Base-by-base conservation (phyloP, 768 basidiomycete genomes). In the Mycena belliarum region DNA sequence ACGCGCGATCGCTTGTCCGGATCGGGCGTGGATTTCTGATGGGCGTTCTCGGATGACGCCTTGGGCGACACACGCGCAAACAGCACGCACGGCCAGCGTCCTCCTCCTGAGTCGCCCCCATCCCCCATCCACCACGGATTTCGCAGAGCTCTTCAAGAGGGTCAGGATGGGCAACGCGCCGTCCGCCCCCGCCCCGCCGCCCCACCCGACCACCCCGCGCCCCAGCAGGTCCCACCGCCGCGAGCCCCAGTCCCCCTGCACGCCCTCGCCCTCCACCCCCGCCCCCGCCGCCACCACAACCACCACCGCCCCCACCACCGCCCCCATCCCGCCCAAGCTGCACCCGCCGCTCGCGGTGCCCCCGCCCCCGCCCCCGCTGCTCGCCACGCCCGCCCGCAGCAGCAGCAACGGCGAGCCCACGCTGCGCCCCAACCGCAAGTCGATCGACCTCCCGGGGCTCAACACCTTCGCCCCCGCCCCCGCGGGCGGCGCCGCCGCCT, bases 371-470 rank as follows among this genome's bases (percentile, higher is more conserved):
- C 53, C 9, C 23, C 25, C 23, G 2, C n/a, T n/a, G n/a, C n/a
- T n/a, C n/a, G n/a, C n/a, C 28, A 28, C 12, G 18, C 28, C 8
- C 44, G 6, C 15, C 44, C 16, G 10, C 42, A 32, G 6, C 42
- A 10, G 44, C 6, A 35, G 14, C 37, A 3, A 15, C 21, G 40
- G 5, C 40, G 40, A 41, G 40, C 40, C 40, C 21, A 41, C 40
- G 6, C 61, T 63, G 1, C 57, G 61, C 45, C 54, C 61, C 8
- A 63, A 63, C 57, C 61, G 61, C 57, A 59, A 59, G 28, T 56
- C 54, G 20, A 63, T 63, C 57, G 61, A 63, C 52, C 61, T 63
- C 21, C 61, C 61, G 6, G 61, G 61, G 16, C 57, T 63, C 5
- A 63, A 63, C 61, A 56, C 57, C 8, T 63, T 63, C 35, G 57